Base-by-base conservation (phyloP, 805 yeast genomes). In the Saccharomycopsis capsularis region DNA sequence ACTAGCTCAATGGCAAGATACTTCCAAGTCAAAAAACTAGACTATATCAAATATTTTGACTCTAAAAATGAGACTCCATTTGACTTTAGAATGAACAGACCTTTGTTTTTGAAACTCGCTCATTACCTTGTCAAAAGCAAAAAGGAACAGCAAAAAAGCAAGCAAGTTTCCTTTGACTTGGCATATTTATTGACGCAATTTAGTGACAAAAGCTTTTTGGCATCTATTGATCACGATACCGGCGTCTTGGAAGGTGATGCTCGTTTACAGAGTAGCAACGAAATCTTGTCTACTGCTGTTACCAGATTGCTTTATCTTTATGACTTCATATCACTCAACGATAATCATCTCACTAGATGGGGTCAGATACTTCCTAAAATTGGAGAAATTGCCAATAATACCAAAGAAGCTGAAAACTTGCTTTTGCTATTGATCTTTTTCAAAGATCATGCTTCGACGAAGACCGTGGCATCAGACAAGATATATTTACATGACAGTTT, bases 1-100 rank as follows among this genome's bases (percentile, higher is more conserved):
- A 78, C 95, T 15, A 81, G 78, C 56, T 75, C 82, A 23, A 73
- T 89, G 57, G 82, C 87, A 55, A 80, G 98, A 61, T 91, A 86
- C 65, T 88, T 80, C 62, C 97, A 90, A 61, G 82, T 76, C 51
- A 85, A 82, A 60, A 78, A 74, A 48, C 71, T 86, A 35, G 67
- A 71, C 40, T 75, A 75, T 23, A 62, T 67, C 16, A 75, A 67
- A 52, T 82, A 84, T 82, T 82, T 70, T 66, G 73, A 78, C 54
- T 61, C 65, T 16, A 51, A 58, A 39, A 46, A 57, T 7, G 73
- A 71, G 46, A 60, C 83, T 25, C 72, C 80, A 76, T 56, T 72
- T 82, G 56, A 58, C 74, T 41, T 65, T 72, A 3, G 84, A 85
- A 5, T 71, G 85, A 1, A 59, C 76, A 46, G 64, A 65, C 53